Conservation (phyloP, 306 rosid genomes). For the Corylus americana region DNA sequence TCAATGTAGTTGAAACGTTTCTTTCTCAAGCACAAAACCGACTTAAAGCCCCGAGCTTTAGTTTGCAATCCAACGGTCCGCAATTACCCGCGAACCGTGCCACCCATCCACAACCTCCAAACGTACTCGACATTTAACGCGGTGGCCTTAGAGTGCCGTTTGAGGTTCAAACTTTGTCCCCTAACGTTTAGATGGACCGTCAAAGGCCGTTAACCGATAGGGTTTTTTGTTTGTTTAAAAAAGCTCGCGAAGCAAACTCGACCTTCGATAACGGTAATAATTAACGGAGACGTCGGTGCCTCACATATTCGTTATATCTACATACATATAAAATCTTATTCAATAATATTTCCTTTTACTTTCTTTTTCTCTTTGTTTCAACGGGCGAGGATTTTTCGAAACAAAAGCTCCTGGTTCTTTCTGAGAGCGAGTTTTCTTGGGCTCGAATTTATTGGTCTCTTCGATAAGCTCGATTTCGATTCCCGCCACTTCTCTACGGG, state of each 20-base stretch:
- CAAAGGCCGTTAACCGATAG: conserved; percentile 46
- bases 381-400: conserved; percentile 99
- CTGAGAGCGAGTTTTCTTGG: conserved; percentile 28
- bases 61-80: conserved; percentile 47
- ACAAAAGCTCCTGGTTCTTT: conserved; percentile 42
- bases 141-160: conserved; percentile 63
- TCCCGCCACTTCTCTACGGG: conserved; percentile 69
- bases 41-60: background rate
- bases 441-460: conserved; percentile 30
- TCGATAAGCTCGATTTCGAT: conserved; percentile 71
- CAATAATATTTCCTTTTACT: conserved; percentile 11
- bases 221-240: conserved; percentile 7
- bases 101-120: conserved; percentile 11
- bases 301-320: conserved; percentile 55
- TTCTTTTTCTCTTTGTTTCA: conserved; percentile 59
- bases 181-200: conserved; percentile 39
- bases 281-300: conserved; percentile 88
- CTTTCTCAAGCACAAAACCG: conserved; percentile 21
- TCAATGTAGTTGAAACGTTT: conserved; percentile 33
- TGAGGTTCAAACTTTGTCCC: conserved; percentile 67
- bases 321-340: conserved; percentile 7
- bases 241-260: background rate
- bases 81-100: conserved; percentile 27
- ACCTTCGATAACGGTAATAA: conserved; percentile 48
- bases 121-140: conserved; percentile 46